These are phyloP conservation scores for Rehmannia glutinosa DNA, from an alignment of 257 asterid genomes.

Conservation along the genomic window DNA sequence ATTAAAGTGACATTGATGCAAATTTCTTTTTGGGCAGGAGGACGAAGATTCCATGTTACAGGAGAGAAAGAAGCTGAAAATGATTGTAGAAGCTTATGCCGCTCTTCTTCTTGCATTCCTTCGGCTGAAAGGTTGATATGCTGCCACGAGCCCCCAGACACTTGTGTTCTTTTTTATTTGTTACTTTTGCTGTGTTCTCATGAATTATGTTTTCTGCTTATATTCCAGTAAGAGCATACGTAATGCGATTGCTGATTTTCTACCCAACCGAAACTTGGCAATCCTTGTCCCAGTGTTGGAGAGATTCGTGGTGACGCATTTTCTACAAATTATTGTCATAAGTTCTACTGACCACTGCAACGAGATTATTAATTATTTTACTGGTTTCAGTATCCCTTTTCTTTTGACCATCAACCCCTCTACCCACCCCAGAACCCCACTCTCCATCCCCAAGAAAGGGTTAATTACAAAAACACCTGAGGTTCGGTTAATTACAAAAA, in stretches of 20 bases:
- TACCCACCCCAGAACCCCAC: no score
- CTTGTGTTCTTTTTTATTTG: neutral
- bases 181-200: constrained; percentile 7
- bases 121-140: constrained; percentile 74
- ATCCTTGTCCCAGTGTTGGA: constrained; percentile 88
- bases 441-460: no score
- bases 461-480: no score
- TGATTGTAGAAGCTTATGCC: constrained; percentile 94
- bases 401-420: no score
- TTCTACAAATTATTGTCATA: neutral
- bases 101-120: constrained; percentile 98
- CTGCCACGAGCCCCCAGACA: no score
- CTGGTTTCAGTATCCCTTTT: no score
- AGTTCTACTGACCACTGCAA: no score
- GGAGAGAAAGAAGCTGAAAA: constrained; percentile 95
- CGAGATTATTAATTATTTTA: no score
- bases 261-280: constrained; percentile 60
- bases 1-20: no score
- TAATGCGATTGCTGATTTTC: constrained; percentile 54
- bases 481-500: no score
- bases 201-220: constrained; percentile 6
- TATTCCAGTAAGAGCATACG: constrained; percentile 59
- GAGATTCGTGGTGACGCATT: constrained; percentile 87
- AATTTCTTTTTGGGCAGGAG: constrained; percentile 54
- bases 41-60: constrained; percentile 79